These are phyloP conservation scores for Leishmania braziliensis DNA, from an alignment of 208 protist species.

Conservation along the genomic window DNA sequence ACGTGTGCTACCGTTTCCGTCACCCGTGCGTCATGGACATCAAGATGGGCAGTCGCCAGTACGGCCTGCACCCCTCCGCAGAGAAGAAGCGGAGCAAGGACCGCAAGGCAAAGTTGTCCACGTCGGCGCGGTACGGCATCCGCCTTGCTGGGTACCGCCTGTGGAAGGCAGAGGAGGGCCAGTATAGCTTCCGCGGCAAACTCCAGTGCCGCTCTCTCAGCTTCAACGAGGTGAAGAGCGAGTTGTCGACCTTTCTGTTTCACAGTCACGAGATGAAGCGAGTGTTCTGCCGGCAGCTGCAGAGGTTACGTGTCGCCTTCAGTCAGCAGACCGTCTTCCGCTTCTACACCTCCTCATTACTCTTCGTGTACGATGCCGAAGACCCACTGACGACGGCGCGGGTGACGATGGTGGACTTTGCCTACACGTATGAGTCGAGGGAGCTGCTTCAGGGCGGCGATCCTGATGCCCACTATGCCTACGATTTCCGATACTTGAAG, in stretches of 20 bases:
- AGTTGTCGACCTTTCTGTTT: slow-evolving; percentile 50
- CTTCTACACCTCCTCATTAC: slow-evolving; percentile 88
- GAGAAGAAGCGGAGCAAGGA: slow-evolving; percentile 79
- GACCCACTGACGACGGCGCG: slow-evolving; percentile 63
- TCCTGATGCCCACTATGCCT: slow-evolving; percentile 52
- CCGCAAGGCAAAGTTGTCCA: slow-evolving; percentile 61
- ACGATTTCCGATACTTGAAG: slow-evolving; percentile 81
- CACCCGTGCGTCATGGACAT: slow-evolving; percentile 83
- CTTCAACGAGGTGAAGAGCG: slow-evolving; percentile 52
- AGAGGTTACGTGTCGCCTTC: slow-evolving; percentile 59
- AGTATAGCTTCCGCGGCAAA: slow-evolving; percentile 64
- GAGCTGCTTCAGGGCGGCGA: slow-evolving; percentile 69
- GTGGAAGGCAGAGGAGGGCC: slow-evolving; percentile 52
- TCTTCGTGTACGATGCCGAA: slow-evolving; percentile 87
- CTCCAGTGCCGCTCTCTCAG: slow-evolving; percentile 54
- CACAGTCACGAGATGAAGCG: slow-evolving; percentile 28
- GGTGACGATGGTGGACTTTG: slow-evolving; percentile 90
- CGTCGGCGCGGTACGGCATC: slow-evolving; percentile 72
- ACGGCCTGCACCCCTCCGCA: slow-evolving; percentile 69
- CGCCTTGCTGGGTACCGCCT: slow-evolving; percentile 77
- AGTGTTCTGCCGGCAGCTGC: slow-evolving; percentile 49
- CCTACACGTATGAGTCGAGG: slow-evolving; percentile 80
- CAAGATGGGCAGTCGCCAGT: slow-evolving; percentile 88
- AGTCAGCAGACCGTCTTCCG: slow-evolving; percentile 63
- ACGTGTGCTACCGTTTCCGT: slow-evolving; percentile 78